A percentile compares a stretch with the other conserved stretches of the same genome.
phyloP scores from a whole-genome alignment of 2,329 filamentous ascomycete species.

The Sarocladium brachiariae region DNA sequence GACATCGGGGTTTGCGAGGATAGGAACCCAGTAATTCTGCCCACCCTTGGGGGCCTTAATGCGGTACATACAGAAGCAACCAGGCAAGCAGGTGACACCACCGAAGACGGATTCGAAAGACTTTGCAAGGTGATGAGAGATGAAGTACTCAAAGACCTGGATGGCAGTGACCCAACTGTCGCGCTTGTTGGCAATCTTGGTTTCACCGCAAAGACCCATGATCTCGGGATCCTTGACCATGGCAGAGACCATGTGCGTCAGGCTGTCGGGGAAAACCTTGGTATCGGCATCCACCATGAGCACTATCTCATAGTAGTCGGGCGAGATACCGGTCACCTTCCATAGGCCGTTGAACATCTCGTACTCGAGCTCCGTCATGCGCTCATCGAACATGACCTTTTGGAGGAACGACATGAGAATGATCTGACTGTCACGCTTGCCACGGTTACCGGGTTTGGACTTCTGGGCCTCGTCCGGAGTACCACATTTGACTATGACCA shows the following conservation, averaged over 20 bases:
- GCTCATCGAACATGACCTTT: slow-evolving; percentile 99
- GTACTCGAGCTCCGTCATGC: slow-evolving; percentile 98
- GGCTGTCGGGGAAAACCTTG: slow-evolving; percentile 95
- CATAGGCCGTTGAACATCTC: slow-evolving; percentile 99
- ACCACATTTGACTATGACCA: slow-evolving; percentile 91
- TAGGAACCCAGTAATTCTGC: slow-evolving; percentile 99
- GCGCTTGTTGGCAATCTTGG: slow-evolving; percentile 98
- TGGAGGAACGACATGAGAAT: slow-evolving; percentile 99
- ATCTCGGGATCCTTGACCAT: slow-evolving; percentile 99
- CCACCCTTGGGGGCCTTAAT: slow-evolving; percentile 98
- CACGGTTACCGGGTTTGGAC: slow-evolving; percentile 90
- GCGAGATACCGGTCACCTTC: slow-evolving; percentile 97
- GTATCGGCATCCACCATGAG: slow-evolving; percentile 99
- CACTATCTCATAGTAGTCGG: slow-evolving; percentile 95
- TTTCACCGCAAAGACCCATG: slow-evolving; percentile 98
- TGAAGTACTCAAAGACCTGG: slow-evolving; percentile 99
- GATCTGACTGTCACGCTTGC: slow-evolving; percentile 98
- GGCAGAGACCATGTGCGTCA: slow-evolving; percentile 98
- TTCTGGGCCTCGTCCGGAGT: slow-evolving; percentile 77
- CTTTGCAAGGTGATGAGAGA: slow-evolving; percentile 94
- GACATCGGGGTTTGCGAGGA: slow-evolving; percentile 94
- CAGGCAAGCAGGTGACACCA: slow-evolving; percentile 95
- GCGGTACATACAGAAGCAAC: slow-evolving; percentile 99
- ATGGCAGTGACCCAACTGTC: slow-evolving; percentile 95
- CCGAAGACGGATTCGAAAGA: slow-evolving; percentile 98